Conservation (phyloP, 768 basidiomycete species). For the Tubosaeta sp. region DNA sequence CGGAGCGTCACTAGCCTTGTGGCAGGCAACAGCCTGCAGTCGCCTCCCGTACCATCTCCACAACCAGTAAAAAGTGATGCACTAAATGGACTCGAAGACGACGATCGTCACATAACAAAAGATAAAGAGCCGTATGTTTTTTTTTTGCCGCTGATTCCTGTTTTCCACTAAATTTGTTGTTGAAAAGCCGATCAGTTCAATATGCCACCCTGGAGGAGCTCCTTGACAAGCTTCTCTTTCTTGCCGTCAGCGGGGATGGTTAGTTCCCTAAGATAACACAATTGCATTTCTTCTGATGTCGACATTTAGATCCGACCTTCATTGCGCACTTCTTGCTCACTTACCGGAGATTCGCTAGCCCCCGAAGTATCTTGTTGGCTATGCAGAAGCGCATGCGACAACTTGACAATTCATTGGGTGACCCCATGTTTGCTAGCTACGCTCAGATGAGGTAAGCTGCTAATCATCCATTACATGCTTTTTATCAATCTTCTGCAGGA, state of each 20-base stretch:
- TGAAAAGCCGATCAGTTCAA: constrained; percentile 50
- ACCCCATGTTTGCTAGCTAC: constrained; percentile 84
- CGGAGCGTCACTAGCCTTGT: constrained; percentile 26
- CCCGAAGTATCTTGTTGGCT: constrained; percentile 73
- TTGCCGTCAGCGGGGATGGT: constrained; percentile 86
- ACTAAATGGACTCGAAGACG: constrained; percentile 21
- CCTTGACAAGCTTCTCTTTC: constrained; percentile 75
- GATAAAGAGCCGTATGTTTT: constrained; percentile 52
- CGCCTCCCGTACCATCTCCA: constrained; percentile 11
- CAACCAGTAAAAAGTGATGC: constrained; percentile 12
- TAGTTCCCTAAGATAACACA: constrained; percentile 14
- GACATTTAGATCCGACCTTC: constrained; percentile 61
- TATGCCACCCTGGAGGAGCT: constrained; percentile 78
- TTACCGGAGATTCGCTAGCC: constrained; percentile 78
- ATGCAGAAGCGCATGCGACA: constrained; percentile 87
- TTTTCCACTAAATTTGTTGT: constrained; percentile 10
- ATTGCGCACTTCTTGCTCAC: constrained; percentile 79
- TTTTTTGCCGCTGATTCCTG: neutral
- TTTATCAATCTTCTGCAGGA: constrained; percentile 39
- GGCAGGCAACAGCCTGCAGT: constrained; percentile 18
- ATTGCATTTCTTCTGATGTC: constrained; percentile 7
- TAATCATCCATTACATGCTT: constrained; percentile 1
- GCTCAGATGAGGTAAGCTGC: constrained; percentile 74
- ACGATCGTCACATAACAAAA: constrained; percentile 25
- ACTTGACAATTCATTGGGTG: constrained; percentile 64